Base-by-base conservation (phyloP, 2,329 filamentous ascomycete genomes). In the Macrophomina phaseolina region DNA sequence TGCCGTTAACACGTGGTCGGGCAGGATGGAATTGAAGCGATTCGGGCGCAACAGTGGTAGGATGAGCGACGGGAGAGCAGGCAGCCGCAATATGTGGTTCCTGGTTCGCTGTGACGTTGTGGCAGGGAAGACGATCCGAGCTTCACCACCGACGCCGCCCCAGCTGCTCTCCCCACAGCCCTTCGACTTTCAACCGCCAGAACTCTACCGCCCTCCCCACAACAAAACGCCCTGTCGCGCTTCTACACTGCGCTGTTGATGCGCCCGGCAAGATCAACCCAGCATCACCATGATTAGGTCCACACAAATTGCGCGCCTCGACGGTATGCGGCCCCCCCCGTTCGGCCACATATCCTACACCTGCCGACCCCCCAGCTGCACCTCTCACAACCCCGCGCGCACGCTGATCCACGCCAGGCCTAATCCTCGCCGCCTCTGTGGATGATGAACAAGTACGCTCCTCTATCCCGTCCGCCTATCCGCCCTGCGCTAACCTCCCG, bases 381-480 rank as follows among this genome's bases (percentile, higher is more conserved):
- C 23, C 5, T 42, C 30, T 62, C 45, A 30, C 11, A 9, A 36
- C 42, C n/a, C 5, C 11, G n/a, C 32, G 42, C 58, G 42, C 58
- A 49, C 60, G 65, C 73, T 78, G 67, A 77, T 69, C 12, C 38
- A 7, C 4, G 36, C 36, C 65, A 97, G 94, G 94, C 86, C 88
- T 98, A 71, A 94, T 97, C 86, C 88, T 99, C 72, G 94, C 93
- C 76, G 94, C 94, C 68, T 97, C 94, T 2, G 92, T 97, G 74
- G 95, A 98, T 80, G 93, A 97, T 78, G 91, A 93, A 75, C 88
- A 91, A 82, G 89, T 90, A 75, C 46, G 62, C 9, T 53, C 18
- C 36, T 5, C 23, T 46, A 6, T 16, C 42, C 45, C n/a, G 61
- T 40, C 51, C 46, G 14, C 69, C 55, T 28, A 23, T 32, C 12